These are phyloP conservation scores for Orbilia javanica DNA, from an alignment of 2,329 filamentous ascomycete genomes.

Conservation along the genomic window DNA sequence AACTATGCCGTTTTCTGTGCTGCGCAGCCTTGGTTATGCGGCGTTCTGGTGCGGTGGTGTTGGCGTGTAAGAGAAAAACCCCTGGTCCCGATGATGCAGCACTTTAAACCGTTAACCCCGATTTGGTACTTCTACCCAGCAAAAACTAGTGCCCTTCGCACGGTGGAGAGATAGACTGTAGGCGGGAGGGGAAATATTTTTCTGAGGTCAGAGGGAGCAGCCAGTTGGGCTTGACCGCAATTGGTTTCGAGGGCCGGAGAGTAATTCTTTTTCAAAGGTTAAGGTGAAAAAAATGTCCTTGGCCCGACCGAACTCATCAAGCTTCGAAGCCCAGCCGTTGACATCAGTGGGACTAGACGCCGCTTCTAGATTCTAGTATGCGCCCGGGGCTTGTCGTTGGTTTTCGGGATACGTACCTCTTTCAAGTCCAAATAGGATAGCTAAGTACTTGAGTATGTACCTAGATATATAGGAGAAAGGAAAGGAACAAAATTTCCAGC, in stretches of 20 bases:
- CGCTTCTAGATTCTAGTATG: slow-evolving; percentile 43
- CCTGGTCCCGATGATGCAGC: slow-evolving; percentile 38
- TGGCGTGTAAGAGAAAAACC: slow-evolving; percentile 35
- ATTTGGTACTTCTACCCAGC: slow-evolving; percentile 42
- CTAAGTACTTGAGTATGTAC: too few species aligned
- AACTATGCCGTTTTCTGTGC: slow-evolving; percentile 17
- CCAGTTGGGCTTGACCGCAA: slow-evolving; percentile 8
- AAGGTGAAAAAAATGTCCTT: slow-evolving; percentile 14
- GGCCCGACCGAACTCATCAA: slow-evolving; percentile 24
- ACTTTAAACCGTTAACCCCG: slow-evolving; percentile 14
- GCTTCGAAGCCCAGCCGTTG: slow-evolving; percentile 35
- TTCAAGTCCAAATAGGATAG: background rate
- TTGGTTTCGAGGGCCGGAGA: background rate
- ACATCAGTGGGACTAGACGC: slow-evolving; percentile 26
- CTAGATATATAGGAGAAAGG: too few species aligned
- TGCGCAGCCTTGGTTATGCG: slow-evolving; percentile 35
- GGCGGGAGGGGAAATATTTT: background rate
- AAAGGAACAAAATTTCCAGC: slow-evolving; percentile 3
- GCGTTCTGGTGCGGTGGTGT: slow-evolving; percentile 35
- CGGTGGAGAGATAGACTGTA: slow-evolving; percentile 34
- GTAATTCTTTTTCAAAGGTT: slow-evolving; percentile 27
- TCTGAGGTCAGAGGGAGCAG: slow-evolving; percentile 24
- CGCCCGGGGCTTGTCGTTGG: background rate
- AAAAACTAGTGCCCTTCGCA: slow-evolving; percentile 21
- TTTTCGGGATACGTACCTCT: slow-evolving; percentile 23